These are phyloP conservation scores for Daldinia bambusicola DNA, from an alignment of 495 filamentous ascomycete species.

Conservation along the genomic window DNA sequence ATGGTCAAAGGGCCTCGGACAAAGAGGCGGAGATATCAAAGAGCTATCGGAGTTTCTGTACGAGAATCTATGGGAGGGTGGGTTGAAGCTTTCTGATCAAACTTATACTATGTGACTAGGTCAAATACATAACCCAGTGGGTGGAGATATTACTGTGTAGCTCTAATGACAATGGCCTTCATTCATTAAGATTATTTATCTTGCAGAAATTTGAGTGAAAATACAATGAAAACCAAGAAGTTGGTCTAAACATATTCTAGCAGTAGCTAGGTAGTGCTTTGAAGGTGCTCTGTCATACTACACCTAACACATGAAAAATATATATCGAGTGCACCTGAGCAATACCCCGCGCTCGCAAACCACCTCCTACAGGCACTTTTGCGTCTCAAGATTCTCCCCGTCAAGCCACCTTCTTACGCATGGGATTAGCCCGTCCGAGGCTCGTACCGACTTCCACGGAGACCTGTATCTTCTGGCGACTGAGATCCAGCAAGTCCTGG, in stretches of 20 bases:
- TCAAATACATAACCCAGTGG: no score
- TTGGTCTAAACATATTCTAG: no score
- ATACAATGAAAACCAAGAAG: no score
- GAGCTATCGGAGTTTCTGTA: background rate
- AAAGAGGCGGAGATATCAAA: constrained; percentile 11
- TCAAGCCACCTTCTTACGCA: constrained; percentile 15
- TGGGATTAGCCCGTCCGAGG: constrained; percentile 13
- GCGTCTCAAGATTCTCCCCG: background rate
- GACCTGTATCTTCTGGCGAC: constrained; percentile 52
- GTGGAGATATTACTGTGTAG: no score
- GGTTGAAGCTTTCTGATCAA: no score
- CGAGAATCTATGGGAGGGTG: background rate
- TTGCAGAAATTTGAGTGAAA: no score
- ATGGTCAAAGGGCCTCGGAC: constrained; percentile 10
- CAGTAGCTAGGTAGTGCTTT: no score
- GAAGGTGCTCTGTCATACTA: no score
- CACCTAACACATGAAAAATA: no score
- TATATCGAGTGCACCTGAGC: background rate
- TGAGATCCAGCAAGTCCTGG: constrained; percentile 57
- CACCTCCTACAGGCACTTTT: background rate
- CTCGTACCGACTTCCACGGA: constrained; percentile 30
- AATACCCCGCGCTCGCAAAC: background rate
- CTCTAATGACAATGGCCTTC: no score
- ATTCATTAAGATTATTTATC: no score
- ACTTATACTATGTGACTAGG: no score